Evolutionary conservation across 2,329 filamentous ascomycete genomes (phyloP).

Genomic region (Microdochium paspali): DNA sequence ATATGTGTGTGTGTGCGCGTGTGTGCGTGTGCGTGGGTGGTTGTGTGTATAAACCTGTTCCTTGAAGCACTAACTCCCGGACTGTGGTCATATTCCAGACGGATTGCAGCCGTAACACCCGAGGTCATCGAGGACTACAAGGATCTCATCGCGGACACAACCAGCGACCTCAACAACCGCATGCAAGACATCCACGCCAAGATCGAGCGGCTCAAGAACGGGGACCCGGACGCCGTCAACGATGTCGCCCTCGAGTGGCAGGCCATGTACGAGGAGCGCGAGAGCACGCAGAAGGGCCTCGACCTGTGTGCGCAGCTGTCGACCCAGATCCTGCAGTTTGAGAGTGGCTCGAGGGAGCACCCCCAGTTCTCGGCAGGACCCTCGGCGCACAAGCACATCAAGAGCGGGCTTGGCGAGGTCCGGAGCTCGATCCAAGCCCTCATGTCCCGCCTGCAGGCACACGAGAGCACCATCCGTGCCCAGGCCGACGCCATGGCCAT

Average conservation of each 20-base stretch:
- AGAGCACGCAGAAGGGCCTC: neutral
- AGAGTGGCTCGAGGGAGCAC: neutral
- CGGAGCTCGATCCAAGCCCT: neutral
- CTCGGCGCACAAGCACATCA: neutral
- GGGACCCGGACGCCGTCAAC: neutral
- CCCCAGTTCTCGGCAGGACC: neutral
- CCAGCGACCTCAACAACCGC: neutral
- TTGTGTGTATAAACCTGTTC: too few relatives aligned
- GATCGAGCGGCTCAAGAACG: neutral
- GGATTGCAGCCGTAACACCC: neutral
- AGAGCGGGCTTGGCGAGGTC: neutral
- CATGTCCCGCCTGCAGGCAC: neutral
- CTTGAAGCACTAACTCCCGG: too few relatives aligned
- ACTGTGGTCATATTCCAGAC: too few relatives aligned
- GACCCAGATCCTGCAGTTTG: neutral
- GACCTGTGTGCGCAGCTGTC: neutral
- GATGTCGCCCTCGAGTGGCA: neutral
- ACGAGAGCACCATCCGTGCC: neutral
- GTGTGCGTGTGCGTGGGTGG: too few relatives aligned
- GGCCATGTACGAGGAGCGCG: neutral
- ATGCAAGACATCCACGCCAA: neutral
- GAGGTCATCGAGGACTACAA: neutral
- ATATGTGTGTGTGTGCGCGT: too few relatives aligned
- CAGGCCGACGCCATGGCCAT: neutral
- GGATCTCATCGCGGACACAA: neutral